Evolutionary conservation across 208 protist genomes (phyloP).

Genomic region (Trichomonas vaginalis): DNA sequence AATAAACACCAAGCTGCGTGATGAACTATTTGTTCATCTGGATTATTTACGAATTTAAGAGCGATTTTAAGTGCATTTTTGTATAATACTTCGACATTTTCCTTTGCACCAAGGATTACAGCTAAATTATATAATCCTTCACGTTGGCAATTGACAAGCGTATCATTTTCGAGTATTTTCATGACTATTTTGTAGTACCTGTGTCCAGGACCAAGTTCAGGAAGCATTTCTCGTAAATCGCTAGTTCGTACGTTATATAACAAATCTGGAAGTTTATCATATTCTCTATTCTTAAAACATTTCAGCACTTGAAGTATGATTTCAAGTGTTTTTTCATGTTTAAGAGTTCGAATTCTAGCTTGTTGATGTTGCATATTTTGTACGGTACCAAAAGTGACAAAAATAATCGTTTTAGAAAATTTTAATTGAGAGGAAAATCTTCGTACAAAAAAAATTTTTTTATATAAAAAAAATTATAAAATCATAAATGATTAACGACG

Average conservation of each 20-base stretch:
- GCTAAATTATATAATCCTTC: slow-evolving; percentile 15
- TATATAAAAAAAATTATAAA: too few relatives aligned
- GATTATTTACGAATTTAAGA: background rate
- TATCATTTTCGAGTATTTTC: background rate
- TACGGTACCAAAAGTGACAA: too few relatives aligned
- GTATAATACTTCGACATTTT: background rate
- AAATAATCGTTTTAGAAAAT: too few relatives aligned
- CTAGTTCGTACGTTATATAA: background rate
- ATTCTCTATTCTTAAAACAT: background rate
- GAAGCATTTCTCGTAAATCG: background rate
- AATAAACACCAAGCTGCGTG: background rate
- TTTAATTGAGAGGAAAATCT: too few relatives aligned
- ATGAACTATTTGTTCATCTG: background rate
- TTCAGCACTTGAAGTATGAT: background rate
- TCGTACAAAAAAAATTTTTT: too few relatives aligned
- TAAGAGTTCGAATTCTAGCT: background rate
- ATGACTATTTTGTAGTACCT: background rate
- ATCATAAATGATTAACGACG: background rate
- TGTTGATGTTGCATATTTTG: background rate
- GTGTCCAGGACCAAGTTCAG: background rate
- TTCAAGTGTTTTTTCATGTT: background rate
- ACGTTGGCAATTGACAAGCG: background rate
- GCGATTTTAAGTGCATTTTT: background rate
- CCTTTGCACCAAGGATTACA: background rate
- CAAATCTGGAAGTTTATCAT: background rate